phyloP scores from a whole-genome alignment of 306 rosid genomes.

The Pyrus communis region DNA sequence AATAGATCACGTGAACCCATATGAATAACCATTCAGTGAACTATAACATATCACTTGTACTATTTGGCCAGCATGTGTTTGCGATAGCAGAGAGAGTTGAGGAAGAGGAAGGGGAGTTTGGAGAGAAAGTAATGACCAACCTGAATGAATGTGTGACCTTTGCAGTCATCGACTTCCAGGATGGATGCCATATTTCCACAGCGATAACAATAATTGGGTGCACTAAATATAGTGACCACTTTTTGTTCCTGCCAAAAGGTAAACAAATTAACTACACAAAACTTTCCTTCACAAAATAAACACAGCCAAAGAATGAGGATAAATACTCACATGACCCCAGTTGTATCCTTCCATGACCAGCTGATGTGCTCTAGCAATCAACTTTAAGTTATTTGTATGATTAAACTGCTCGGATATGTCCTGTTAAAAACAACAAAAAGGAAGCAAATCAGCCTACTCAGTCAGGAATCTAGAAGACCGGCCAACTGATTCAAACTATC shows the following conservation, averaged over 20 bases:
- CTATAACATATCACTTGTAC: not conserved
- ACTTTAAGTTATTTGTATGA: slow-evolving; percentile 82
- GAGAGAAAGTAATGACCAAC: slow-evolving; percentile 21
- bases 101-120: not conserved
- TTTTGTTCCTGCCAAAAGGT: slow-evolving; percentile 65
- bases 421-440: slow-evolving; percentile 26
- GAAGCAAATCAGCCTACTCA: not conserved
- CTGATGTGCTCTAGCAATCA: slow-evolving; percentile 98
- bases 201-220: slow-evolving; percentile 93
- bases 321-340: slow-evolving; percentile 78
- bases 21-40: not conserved
- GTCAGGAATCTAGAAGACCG: not conserved
- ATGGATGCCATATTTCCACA: slow-evolving; percentile 98
- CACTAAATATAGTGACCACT: slow-evolving; percentile 91
- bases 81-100: not conserved
- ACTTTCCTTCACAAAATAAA: slow-evolving; percentile 1
- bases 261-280: slow-evolving; percentile 1
- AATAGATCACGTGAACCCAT: not conserved
- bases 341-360: slow-evolving; percentile 97
- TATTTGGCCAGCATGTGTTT: not conserved
- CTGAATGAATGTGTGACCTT: slow-evolving; percentile 94
- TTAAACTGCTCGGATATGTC: slow-evolving; percentile 95
- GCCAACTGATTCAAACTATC: not conserved
- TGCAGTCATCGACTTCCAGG: slow-evolving; percentile 93
- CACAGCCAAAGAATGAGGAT: not conserved